A percentile compares a stretch with the other conserved stretches of the same genome.
phyloP scores from a whole-genome alignment of 2,329 filamentous ascomycete species.

The Aspergillus sp. region DNA sequence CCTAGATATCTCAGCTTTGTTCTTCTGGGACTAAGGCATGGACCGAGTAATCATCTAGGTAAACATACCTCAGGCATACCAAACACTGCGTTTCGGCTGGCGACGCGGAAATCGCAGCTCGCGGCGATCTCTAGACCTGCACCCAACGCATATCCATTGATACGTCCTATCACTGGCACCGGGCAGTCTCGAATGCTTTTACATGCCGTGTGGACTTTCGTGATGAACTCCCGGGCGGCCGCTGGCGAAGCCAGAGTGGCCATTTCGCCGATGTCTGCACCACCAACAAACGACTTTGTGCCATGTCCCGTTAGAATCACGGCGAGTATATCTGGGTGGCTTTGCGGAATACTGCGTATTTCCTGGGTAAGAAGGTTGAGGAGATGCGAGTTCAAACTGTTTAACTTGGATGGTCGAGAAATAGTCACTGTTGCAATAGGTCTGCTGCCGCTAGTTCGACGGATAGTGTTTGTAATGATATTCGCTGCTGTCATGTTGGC shows the following conservation, averaged over 20 bases:
- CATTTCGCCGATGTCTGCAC: conserved; percentile 78
- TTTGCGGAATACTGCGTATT: background rate
- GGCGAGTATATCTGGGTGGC: background rate
- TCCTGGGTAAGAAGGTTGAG: background rate
- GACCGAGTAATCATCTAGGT: background rate
- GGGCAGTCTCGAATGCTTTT: conserved; percentile 35
- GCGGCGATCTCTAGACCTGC: conserved; percentile 38
- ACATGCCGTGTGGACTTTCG: conserved; percentile 31
- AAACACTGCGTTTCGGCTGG: conserved; percentile 31
- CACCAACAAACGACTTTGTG: conserved; percentile 54
- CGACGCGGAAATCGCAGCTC: conserved; percentile 39
- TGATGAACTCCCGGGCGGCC: conserved; percentile 38
- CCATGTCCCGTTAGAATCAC: background rate
- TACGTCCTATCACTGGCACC: conserved; percentile 39
- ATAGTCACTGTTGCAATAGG: conserved; percentile 18
- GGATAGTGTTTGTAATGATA: too few relatives aligned
- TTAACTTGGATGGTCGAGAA: conserved; percentile 26
- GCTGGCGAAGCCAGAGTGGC: conserved; percentile 18
- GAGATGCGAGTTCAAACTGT: conserved; percentile 22
- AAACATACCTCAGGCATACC: conserved; percentile 40
- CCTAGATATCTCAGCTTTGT: conserved; percentile 8
- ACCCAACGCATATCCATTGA: conserved; percentile 39
- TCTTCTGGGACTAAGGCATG: background rate
- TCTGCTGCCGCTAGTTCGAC: too few relatives aligned
- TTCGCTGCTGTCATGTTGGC: too few relatives aligned